Conservation (phyloP, 2,329 filamentous ascomycete genomes). For the Colletotrichum acutatum region DNA sequence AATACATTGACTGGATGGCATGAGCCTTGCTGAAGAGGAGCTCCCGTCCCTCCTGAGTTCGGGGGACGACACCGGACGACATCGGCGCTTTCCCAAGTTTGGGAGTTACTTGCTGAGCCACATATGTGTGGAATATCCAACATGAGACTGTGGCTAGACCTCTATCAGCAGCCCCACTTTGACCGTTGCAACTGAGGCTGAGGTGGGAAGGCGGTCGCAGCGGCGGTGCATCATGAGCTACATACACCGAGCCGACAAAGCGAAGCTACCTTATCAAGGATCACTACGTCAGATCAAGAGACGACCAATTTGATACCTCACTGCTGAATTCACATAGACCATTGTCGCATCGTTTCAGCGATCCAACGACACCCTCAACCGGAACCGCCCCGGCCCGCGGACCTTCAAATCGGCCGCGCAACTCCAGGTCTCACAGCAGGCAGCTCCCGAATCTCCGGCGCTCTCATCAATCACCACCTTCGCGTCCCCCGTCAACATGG, state of each 20-base stretch:
- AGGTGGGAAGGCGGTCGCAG: constrained; percentile 2
- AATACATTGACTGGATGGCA: neutral
- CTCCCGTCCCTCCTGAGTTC: neutral
- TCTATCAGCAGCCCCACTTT: neutral
- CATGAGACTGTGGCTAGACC: constrained; percentile 12
- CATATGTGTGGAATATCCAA: neutral
- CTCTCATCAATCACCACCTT: neutral
- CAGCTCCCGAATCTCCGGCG: constrained; percentile 10
- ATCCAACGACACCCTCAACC: neutral
- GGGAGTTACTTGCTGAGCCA: constrained; percentile 6
- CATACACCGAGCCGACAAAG: neutral
- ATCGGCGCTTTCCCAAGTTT: constrained; percentile 24
- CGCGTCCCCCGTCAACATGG: constrained; percentile 67
- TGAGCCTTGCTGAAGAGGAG: neutral
- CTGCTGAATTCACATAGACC: neutral
- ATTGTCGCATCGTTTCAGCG: neutral
- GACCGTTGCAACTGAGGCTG: constrained; percentile 21
- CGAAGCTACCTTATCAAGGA: constrained; percentile 7
- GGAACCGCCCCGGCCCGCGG: neutral
- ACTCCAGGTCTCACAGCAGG: neutral
- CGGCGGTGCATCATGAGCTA: neutral
- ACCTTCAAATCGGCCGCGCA: constrained; percentile 18
- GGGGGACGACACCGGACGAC: constrained; percentile 27
- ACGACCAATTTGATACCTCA: neutral
- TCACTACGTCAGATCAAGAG: neutral